These are phyloP conservation scores for Debaryomyces maramus DNA, from an alignment of 805 yeast genomes.

Conservation along the genomic window DNA sequence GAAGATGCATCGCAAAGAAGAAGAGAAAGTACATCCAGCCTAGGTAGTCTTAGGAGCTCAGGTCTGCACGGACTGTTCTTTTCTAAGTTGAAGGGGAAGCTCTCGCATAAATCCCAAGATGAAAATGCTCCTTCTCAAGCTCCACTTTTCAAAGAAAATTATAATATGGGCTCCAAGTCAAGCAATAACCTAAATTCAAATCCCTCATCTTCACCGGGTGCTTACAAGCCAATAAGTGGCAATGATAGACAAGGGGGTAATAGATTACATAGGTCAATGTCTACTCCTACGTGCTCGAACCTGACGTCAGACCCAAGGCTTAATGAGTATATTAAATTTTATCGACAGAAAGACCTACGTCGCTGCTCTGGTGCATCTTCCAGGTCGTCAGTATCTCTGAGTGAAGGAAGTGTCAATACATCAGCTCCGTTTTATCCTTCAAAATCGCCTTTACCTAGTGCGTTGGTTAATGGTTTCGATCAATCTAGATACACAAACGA, in stretches of 20 bases:
- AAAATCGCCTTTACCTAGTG: constrained; percentile 18
- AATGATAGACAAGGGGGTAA: background rate
- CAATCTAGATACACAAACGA: constrained; percentile 8
- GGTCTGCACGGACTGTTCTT: constrained; percentile 28
- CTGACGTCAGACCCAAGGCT: constrained; percentile 29
- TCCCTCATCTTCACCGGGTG: background rate
- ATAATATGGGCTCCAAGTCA: constrained; percentile 8
- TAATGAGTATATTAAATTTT: constrained; percentile 37
- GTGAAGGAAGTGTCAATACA: background rate
- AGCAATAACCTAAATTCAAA: background rate
- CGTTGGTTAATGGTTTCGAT: constrained; percentile 18
- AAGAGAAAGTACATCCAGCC: constrained; percentile 19
- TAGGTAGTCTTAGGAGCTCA: constrained; percentile 16
- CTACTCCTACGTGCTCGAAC: constrained; percentile 9
- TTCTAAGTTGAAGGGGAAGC: constrained; percentile 36
- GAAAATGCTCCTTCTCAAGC: constrained; percentile 3
- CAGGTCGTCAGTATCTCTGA: background rate
- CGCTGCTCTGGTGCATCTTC: constrained; percentile 3
- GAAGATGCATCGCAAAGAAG: constrained; percentile 6
- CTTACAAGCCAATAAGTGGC: background rate
- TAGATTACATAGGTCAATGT: constrained; percentile 11
- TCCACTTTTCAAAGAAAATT: constrained; percentile 19
- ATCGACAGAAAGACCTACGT: constrained; percentile 21
- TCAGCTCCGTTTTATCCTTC: constrained; percentile 9
- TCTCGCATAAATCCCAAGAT: constrained; percentile 17